Conservation (phyloP, 164 flowering plant species). For the Liquidambar formosana region DNA sequence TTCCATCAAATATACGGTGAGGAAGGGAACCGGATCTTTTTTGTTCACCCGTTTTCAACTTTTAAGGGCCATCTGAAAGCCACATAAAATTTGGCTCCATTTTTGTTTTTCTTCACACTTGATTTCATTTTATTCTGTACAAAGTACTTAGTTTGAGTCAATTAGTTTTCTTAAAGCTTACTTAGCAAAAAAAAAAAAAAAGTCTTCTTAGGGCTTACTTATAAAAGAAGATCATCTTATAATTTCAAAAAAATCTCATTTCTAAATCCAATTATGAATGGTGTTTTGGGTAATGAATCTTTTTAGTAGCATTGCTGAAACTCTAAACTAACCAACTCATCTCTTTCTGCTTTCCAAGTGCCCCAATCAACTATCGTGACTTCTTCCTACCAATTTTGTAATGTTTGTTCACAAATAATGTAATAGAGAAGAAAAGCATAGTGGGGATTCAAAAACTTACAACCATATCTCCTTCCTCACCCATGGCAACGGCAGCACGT, state of each 20-base stretch:
- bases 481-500: conserved; percentile 97
- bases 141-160: background rate
- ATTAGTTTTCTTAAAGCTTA: no score
- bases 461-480: conserved; percentile 98
- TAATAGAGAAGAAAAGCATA: background rate
- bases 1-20: background rate
- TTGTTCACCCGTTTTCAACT: background rate
- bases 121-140: background rate
- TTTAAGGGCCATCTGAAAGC: background rate
- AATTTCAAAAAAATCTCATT: background rate
- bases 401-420: background rate
- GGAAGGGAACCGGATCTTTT: background rate
- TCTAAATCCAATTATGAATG: background rate
- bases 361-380: background rate
- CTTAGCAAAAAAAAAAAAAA: no score
- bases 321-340: background rate
- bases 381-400: background rate
- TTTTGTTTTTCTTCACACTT: no score
- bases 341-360: background rate
- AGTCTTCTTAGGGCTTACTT: background rate
- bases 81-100: background rate
- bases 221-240: background rate
- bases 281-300: no score
- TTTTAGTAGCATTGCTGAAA: background rate
- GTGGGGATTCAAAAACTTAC: conserved; percentile 57